phyloP scores from a whole-genome alignment of 495 filamentous ascomycete genomes.

The Polyplosphaeria fusca region DNA sequence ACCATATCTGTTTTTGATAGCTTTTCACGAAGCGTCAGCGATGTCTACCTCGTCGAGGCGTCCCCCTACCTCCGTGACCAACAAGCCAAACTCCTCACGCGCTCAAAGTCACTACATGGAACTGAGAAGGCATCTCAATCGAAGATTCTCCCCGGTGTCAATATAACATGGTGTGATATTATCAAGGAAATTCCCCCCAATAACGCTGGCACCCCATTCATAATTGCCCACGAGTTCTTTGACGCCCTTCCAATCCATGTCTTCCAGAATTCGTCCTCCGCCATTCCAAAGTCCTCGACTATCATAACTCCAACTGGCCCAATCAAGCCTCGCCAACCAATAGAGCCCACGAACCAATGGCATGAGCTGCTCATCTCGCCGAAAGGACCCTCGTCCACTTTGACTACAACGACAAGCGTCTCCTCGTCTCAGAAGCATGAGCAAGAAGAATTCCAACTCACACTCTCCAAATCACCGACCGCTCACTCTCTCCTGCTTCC shows the following conservation, averaged over 20 bases:
- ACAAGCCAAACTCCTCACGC: slow-evolving; percentile 82
- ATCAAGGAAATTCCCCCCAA: slow-evolving; percentile 75
- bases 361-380: slow-evolving; percentile 81
- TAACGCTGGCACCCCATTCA: slow-evolving; percentile 75
- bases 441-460: slow-evolving; percentile 65
- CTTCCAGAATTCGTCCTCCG: slow-evolving; percentile 63
- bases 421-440: neutral
- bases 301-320: slow-evolving; percentile 41
- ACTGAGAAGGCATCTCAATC: slow-evolving; percentile 72
- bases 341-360: slow-evolving; percentile 62
- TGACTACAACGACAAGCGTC: slow-evolving; percentile 42
- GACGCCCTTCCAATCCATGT: slow-evolving; percentile 97
- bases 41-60: slow-evolving; percentile 87
- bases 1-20: slow-evolving; percentile 78
- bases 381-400: slow-evolving; percentile 50
- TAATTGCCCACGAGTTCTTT: slow-evolving; percentile 97
- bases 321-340: slow-evolving; percentile 40
- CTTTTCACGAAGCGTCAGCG: slow-evolving; percentile 72
- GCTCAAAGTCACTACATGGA: no score
- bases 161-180: slow-evolving; percentile 86
- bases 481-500: slow-evolving; percentile 83
- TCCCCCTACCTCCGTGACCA: slow-evolving; percentile 69
- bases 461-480: slow-evolving; percentile 66
- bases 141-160: slow-evolving; percentile 65
- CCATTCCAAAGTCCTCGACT: slow-evolving; percentile 43